Evolutionary conservation across 192 early-diverging fungal genomes (phyloP), one percentile per base, ranked within the genome.

Genomic region (Coemansia sp.): DNA sequence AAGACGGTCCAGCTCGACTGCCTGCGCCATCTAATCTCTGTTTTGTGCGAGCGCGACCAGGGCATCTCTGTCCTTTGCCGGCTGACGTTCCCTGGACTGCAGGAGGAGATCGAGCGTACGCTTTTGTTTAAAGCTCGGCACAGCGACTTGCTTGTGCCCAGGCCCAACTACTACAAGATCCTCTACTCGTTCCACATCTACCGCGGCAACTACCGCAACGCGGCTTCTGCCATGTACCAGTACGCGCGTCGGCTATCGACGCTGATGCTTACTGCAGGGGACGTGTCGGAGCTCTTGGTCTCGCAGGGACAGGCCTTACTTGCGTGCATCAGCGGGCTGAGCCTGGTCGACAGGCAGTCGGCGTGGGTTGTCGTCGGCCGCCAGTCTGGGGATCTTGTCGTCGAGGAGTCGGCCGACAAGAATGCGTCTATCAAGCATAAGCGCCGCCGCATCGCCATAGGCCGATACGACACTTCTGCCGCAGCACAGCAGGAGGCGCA

Each of bases 191-290:
- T 77, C 71, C 82, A 83, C 25, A 60, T 80, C 2, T 78, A 74
- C 61, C 82, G 82, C 45, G 71, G 77, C 62, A 78, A 83, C 67
- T 80, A 80, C 63, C 72, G 76, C 53, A 77, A 72, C 39, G 82
- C 82, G 3, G 75, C 75, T 8, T 75, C 82, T 32, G 74, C 74
- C 58, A 83, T 83, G 76, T 83, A 80, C 66, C 82, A 80, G 67
- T 77, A 76, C 49, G 73, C 77, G 13, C 64, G 67, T 20, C 72
- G 82, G 1, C 61, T 83, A 20, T 23, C 49, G 4, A 42, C 47
- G 27, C 51, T 62, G 7, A 62, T 74, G 70, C 55, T 49, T 14
- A 39, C 45, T 9, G 45, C 36, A 19, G 66, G 67, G 11, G 71
- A 74, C 16, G 65, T 71, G 1, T 34, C 56, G 3, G 36, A 29